Base-by-base conservation (phyloP, 2,329 filamentous ascomycete genomes). In the Dendryphion nanum region DNA sequence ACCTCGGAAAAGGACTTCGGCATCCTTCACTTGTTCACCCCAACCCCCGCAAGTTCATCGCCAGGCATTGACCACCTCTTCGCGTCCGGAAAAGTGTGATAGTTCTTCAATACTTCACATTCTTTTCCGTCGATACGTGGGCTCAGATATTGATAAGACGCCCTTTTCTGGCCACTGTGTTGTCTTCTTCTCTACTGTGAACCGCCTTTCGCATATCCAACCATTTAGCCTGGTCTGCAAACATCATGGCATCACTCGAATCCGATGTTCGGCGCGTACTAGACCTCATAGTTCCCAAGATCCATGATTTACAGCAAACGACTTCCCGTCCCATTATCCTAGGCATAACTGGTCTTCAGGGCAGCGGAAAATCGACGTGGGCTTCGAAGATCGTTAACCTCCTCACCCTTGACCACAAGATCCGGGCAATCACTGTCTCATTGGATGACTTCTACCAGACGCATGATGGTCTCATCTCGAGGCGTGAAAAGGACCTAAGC, bases 331-430 rank as follows among this genome's bases (percentile, higher is more conserved):
- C 89, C 18, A 86, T 95, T 65, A 81, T 95, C 62, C 76, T 96
- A 46, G 91, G 89, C 32, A 77, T 97, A 55, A 95, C 94, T 55
- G 91, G 90, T 44, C 81, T 95, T 18, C 91, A 96, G 69, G 91
- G 91, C 44, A 85, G 87, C 24, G 91, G 91, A 51, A 96, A 97
- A 72, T 94, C 90, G 3, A 94, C 90, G 10, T 77, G 95, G 55
- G 89, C 80, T 62, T 60, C 73, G 38, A 51, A 40, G 21, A 52
- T 64, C 19, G 60, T 64, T 6, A 33, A 50, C n/a, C 43, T 65
- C 2, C n/a, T n/a, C 23, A 26, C 23, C 23, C n/a, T n/a, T n/a
- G n/a, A n/a, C n/a, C n/a, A n/a, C n/a, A n/a, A n/a, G n/a, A n/a
- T n/a, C n/a, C 28, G 47, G 19, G 48, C 55, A 4, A 56, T 64